Percentiles rank a stretch among this genome's conserved stretches.
Conservation (phyloP, 2,329 filamentous ascomycete species). For the Colletotrichum gloeosporioides region DNA sequence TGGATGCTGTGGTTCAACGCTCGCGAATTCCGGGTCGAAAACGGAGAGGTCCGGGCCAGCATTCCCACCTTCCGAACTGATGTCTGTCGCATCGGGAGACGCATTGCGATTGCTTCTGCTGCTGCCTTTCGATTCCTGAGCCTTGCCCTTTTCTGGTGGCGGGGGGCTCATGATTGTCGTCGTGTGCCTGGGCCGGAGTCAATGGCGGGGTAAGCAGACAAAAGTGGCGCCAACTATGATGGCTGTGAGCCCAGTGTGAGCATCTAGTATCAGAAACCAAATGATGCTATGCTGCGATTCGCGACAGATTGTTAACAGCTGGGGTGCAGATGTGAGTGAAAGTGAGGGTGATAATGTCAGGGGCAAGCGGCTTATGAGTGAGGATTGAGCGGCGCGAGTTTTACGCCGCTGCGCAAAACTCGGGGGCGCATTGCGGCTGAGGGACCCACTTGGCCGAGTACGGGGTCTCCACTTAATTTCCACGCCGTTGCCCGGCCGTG, state of each 20-base stretch:
- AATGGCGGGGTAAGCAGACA: neutral
- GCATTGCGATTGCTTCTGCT: neutral
- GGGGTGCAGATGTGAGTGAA: neutral
- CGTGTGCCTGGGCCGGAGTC: neutral
- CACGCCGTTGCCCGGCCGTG: neutral
- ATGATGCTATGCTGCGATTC: neutral
- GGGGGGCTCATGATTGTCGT: neutral
- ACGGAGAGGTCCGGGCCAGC: neutral
- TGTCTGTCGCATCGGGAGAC: neutral
- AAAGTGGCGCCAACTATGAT: neutral
- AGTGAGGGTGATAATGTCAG: neutral
- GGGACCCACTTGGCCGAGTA: neutral
- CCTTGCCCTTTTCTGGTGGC: neutral
- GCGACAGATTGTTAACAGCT: neutral
- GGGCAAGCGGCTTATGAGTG: neutral
- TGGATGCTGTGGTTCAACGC: neutral
- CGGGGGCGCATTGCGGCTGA: neutral
- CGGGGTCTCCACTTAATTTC: neutral
- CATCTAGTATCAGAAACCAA: neutral
- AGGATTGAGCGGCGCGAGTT: neutral
- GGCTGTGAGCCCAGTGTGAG: neutral
- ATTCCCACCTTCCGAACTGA: neutral
- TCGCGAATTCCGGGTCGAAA: neutral
- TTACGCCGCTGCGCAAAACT: constrained; percentile 17
- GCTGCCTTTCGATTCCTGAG: neutral